Percentiles rank a stretch among this genome's conserved stretches.
These are phyloP conservation scores for Paratinospora sagittata DNA, from an alignment of 164 flowering plant genomes.

Conservation along the genomic window DNA sequence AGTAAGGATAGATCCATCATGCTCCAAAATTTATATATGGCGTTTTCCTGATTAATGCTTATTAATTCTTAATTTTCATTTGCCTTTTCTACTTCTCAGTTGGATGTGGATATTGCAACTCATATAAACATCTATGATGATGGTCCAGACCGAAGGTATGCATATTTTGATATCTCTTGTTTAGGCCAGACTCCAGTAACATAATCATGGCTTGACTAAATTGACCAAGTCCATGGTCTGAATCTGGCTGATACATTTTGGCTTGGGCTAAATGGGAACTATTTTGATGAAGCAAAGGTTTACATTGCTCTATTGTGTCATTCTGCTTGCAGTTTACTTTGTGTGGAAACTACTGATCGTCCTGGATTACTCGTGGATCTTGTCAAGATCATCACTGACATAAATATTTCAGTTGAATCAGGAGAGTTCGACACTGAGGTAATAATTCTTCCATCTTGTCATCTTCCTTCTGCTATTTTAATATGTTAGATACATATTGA, in stretches of 20 bases:
- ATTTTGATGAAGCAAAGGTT: too few relatives aligned
- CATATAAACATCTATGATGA: slow-evolving; percentile 60
- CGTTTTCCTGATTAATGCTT: background rate
- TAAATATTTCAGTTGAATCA: slow-evolving; percentile 65
- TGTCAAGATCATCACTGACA: slow-evolving; percentile 79
- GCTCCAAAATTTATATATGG: too few relatives aligned
- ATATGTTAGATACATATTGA: background rate
- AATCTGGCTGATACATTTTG: background rate
- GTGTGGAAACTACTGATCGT: slow-evolving; percentile 82
- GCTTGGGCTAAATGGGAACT: too few relatives aligned
- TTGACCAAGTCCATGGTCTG: background rate
- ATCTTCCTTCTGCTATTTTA: slow-evolving; percentile 2
- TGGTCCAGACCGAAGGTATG: slow-evolving; percentile 85
- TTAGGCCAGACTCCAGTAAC: background rate
- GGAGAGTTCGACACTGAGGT: slow-evolving; percentile 99
- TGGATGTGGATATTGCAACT: slow-evolving; percentile 98
- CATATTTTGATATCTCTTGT: slow-evolving; percentile 7
- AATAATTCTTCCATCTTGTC: background rate
- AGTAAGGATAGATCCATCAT: too few relatives aligned
- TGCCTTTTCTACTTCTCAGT: slow-evolving; percentile 30
- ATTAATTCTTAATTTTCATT: background rate
- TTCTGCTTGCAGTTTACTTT: slow-evolving; percentile 56
- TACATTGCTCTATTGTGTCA: background rate
- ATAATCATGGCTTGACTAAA: background rate
- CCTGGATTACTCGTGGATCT: slow-evolving; percentile 96